Percentiles rank a stretch among this genome's conserved stretches.
phyloP scores from a whole-genome alignment of 805 yeast species.

The Lachancea thermotolerans region DNA sequence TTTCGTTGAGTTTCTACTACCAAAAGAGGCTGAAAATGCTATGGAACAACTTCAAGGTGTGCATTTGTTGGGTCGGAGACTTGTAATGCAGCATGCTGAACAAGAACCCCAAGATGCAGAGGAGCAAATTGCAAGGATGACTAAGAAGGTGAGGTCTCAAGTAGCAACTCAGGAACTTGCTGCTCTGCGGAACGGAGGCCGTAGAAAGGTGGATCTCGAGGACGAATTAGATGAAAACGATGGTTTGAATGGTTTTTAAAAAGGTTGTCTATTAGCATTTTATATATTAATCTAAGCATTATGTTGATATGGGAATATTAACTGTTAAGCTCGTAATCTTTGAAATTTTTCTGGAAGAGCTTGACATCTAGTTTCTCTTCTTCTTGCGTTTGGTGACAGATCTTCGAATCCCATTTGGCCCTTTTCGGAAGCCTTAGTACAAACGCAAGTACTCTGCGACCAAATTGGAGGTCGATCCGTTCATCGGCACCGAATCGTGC shows the following conservation, averaged over 20 bases:
- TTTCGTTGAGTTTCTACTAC: conserved; percentile 81
- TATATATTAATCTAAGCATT: not conserved
- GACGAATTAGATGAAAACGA: conserved; percentile 30
- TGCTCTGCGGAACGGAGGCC: conserved; percentile 61
- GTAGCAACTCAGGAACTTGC: conserved; percentile 71
- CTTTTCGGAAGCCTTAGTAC: conserved; percentile 55
- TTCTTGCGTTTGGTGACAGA: conserved; percentile 54
- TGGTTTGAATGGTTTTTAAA: conserved; percentile 20
- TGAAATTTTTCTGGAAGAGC: conserved; percentile 50
- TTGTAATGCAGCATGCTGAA: conserved; percentile 90
- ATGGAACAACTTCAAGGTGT: conserved; percentile 93
- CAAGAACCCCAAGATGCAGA: conserved; percentile 78
- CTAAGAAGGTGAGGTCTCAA: conserved; percentile 75
- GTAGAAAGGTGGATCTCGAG: conserved; percentile 59
- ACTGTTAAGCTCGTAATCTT: conserved; percentile 37
- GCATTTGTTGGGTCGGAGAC: conserved; percentile 89
- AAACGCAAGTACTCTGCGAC: conserved; percentile 69
- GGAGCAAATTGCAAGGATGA: conserved; percentile 86
- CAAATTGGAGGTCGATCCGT: conserved; percentile 71
- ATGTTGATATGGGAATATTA: too few species aligned
- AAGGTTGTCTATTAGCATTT: not conserved
- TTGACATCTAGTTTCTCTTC: conserved; percentile 62
- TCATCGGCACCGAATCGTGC: conserved; percentile 30
- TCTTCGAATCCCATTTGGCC: conserved; percentile 59
- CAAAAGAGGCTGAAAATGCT: conserved; percentile 89